Base-by-base conservation (phyloP, 192 early-diverging fungal genomes). In the Pilaira anomala region DNA sequence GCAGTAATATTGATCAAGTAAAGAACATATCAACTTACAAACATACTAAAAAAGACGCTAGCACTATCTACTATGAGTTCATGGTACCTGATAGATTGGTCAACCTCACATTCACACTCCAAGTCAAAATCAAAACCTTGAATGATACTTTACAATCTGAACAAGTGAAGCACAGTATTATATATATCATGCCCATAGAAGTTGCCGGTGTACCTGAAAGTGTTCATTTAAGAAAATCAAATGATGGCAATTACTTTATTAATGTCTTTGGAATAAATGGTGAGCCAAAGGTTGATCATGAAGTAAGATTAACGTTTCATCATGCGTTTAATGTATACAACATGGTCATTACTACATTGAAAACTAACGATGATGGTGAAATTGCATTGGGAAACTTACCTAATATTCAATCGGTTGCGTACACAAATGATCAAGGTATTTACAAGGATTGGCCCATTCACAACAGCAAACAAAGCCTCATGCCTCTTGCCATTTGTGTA, bases 241-340 rank as follows among this genome's bases (percentile, higher is more conserved):
- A n/a, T 24, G 30, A 57, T 9, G 54, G 63, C 1, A 70, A 60
- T 2, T 78, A 78, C 16, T 51, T 68, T 19, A 50, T 75, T 40
- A 60, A 62, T 30, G 73, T 75, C 11, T 22, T 72, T 12, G 77
- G 77, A 25, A 75, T 72, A 28, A 78, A 78, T 62, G 79, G 79
- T 14, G 79, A 81, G 40, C 56, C 44, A 3, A 36, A 68, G 48
- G 36, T 56, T 28, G 49, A 65, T 29, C 55, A 65, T 8, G 50
- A 62, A 4, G 25, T 76, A 3, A 29, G 33, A 12, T 14, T 82
- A 21, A n/a, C 26, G 3, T 22, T 82, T n/a, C 66, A 61, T 6
- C 76, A 77, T 18, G 46, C 53, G 0, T 36, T 76, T 16, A 58
- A 51, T 19, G 0, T 1, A 14, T 16, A 26, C 6, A 7, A 40